Base-by-base conservation (phyloP, 2,329 filamentous ascomycete species). In the Aureobasidium leucospermi region DNA sequence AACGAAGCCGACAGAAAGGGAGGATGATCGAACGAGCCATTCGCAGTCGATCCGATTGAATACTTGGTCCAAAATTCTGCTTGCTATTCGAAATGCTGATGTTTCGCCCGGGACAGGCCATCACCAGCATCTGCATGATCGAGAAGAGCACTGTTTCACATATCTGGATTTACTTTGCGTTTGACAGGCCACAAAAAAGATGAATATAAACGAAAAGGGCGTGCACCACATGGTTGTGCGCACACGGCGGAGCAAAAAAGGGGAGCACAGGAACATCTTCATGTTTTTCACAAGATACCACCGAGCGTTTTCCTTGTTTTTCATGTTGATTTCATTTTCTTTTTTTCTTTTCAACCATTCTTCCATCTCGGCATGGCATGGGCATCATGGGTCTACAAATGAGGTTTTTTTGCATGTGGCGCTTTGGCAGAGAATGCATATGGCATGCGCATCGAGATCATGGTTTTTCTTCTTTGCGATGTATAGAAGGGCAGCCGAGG, bases 1-100 rank as follows among this genome's bases (percentile, higher is more conserved):
- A 77, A 76, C 63, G 71, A 74, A 47, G 70, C 71, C 36, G 76
- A 79, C 55, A 70, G 76, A 38, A 79, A 79, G 61, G 77, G 77
- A 11, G 77, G 77, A 29, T 59, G 48, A 59, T 2, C 29, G 29
- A 43, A 29, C 6, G 45, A 41, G 9, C 32, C 6, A 23, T n/a
- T 29, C 19, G 15, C 36, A 41, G n/a, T 16, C 13, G 16, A 41
- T 15, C 51, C n/a, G 6, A 32, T 55, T 55, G 51, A 41, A 55
- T 55, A 55, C 38, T 16, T 43, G 32, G 29, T 42, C 29, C 51
- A 13, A 32, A 19, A 43, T 39, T 11, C n/a, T 32, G 38, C 38
- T 55, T 55, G 51, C n/a, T 13, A 43, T 34, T 29, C 7, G n/a
- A 7, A 5, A n/a, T 52, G 10, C 36, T 15, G 34, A 41, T 23